Evolutionary conservation across 345 rosid species (phyloP).

Genomic region (Salix exigua): DNA sequence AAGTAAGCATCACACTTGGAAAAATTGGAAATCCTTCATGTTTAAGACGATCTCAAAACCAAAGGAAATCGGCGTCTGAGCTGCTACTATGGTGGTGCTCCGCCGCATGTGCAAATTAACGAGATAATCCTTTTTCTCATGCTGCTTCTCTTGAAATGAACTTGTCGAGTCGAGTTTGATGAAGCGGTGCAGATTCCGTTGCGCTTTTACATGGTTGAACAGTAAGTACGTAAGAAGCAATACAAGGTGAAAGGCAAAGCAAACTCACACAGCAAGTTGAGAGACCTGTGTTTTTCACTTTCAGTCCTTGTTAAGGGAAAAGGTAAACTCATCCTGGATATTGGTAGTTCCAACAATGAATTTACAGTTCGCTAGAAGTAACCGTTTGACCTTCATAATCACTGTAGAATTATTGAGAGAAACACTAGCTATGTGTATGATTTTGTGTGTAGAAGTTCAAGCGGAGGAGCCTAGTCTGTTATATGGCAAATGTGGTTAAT

Average conservation of each 20-base stretch:
- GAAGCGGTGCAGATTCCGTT: background rate
- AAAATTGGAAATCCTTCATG: too few relatives aligned
- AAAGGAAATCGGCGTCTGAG: too few relatives aligned
- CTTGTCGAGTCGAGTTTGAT: background rate
- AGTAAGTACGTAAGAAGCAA: background rate
- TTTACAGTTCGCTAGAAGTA: conserved; percentile 7
- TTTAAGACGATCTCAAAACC: too few relatives aligned
- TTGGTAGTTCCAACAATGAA: conserved; percentile 8
- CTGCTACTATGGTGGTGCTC: background rate
- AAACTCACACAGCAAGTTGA: background rate
- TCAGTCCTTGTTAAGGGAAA: background rate
- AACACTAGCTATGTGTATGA: conserved; percentile 18
- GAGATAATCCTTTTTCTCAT: background rate
- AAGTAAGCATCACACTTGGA: too few relatives aligned
- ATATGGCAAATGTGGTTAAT: background rate
- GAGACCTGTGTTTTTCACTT: conserved; percentile 3
- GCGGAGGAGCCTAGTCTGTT: conserved; percentile 16
- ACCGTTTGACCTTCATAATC: conserved; percentile 7
- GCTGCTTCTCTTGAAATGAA: too few relatives aligned
- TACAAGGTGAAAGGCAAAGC: background rate
- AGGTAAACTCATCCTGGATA: background rate
- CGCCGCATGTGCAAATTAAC: background rate
- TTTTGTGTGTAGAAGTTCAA: conserved; percentile 4
- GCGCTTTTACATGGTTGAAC: background rate
- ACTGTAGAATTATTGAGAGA: conserved; percentile 15